These are phyloP conservation scores for Rhizopus delemar DNA, from an alignment of 371 early-diverging fungal species.

Conservation along the genomic window DNA sequence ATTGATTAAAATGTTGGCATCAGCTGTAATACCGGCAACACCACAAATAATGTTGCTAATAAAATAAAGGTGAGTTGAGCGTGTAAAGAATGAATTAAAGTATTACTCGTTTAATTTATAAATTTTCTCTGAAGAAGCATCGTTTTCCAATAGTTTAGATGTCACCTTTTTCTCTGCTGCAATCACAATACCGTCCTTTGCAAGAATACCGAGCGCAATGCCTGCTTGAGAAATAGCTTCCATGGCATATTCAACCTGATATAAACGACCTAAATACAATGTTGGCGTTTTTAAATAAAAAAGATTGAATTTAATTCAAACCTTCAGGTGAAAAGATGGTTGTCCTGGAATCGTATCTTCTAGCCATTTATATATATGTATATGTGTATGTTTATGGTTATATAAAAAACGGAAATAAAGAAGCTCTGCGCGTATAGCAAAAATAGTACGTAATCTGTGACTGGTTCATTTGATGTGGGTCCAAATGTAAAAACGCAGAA, in stretches of 20 bases:
- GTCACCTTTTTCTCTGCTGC: conserved; percentile 97
- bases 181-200: conserved; percentile 94
- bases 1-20: conserved; percentile 96
- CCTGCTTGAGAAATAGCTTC: conserved; percentile 99
- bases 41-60: conserved; percentile 87
- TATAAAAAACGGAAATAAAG: too few relatives aligned
- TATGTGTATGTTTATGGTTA: too few relatives aligned
- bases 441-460: too few relatives aligned
- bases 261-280: conserved; percentile 82
- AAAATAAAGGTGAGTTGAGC: too few relatives aligned
- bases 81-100: not conserved
- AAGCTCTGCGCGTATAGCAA: too few relatives aligned
- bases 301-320: conserved; percentile 18
- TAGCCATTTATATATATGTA: conserved; percentile 61
- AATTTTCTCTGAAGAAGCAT: conserved; percentile 91
- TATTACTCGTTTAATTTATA: conserved; percentile 91
- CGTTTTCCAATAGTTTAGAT: conserved; percentile 88
- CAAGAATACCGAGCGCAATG: conserved; percentile 92
- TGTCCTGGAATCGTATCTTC: conserved; percentile 97
- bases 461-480: too few relatives aligned
- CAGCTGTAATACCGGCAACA: conserved; percentile 98
- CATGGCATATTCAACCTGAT: conserved; percentile 99
- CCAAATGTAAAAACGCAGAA: too few relatives aligned
- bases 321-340: conserved; percentile 99
- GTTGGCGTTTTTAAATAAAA: too few relatives aligned